Base-by-base conservation (phyloP, 1,139 yeast species). In the Eremothecium coryli region DNA sequence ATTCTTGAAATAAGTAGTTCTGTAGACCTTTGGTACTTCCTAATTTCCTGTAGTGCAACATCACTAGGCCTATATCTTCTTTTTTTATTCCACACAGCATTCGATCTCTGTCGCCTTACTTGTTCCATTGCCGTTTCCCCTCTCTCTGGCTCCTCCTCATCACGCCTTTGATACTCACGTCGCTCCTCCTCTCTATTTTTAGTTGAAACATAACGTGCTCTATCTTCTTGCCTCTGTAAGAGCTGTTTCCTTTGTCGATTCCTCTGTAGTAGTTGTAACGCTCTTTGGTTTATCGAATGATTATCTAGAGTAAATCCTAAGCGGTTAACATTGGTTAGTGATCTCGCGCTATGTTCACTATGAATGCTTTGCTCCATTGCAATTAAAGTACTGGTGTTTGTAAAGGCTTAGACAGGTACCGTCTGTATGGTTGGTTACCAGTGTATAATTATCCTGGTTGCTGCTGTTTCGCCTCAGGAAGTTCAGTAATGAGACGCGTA, bases 1-100 rank as follows among this genome's bases (percentile, higher is more conserved):
- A 88, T 68, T 51, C 85, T 85, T 29, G 90, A 67, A 23, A 88
- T 66, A 35, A 88, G 65, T 31, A 88, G 62, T 41, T 82, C 93
- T 0, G 95, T 81, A 20, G 78, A 66, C 49, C 76, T 71, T 54
- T 88, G 97, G 49, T 75, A 86, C 49, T 68, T 71, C 39, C 93
- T 65, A 26, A 88, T 84, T 51, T 88, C 95, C 44, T 81, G 65
- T 31, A 84, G 58, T 1, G 95, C 94, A 26, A 65, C 62, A 0
- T 82, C 76, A 8, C 94, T 93, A 0, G 93, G 90, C 38, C 69
- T 69, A 49, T 72, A 78, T 39, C 84, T 62, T 39, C 72, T 66
- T 32, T 26, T 33, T 34, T 23, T 28, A 13, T 22, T 36, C 26
- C 23, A 30, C 32, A 26, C 33, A n/a, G n/a, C n/a, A n/a, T n/a